Percentiles rank a stretch among this genome's conserved stretches.
phyloP scores from a whole-genome alignment of 2,329 filamentous ascomycete genomes.

The Arthrobotrys sinensis region DNA sequence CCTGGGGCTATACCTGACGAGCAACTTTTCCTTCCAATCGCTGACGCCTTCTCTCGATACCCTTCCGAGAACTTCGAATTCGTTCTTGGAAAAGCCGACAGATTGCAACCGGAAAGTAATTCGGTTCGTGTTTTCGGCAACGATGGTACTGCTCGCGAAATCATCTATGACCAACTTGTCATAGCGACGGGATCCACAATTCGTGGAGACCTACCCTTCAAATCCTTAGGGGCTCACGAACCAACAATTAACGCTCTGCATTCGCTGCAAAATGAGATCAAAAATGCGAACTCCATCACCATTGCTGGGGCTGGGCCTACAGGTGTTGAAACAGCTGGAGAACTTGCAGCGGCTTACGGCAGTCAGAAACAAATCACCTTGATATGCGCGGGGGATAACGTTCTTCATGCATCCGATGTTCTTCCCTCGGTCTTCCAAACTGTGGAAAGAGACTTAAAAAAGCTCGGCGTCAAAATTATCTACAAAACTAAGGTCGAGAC shows the following conservation, averaged over 20 bases:
- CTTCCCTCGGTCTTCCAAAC: slow-evolving; percentile 38
- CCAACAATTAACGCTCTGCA: slow-evolving; percentile 61
- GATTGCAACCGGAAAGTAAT: slow-evolving; percentile 68
- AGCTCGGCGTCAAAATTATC: slow-evolving; percentile 58
- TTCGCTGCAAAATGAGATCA: slow-evolving; percentile 59
- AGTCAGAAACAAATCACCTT: slow-evolving; percentile 58
- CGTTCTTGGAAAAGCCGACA: slow-evolving; percentile 71
- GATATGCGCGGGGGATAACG: slow-evolving; percentile 36
- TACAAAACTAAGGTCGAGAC: slow-evolving; percentile 47
- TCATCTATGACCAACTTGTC: slow-evolving; percentile 63
- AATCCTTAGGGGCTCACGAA: slow-evolving; percentile 61
- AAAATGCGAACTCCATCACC: slow-evolving; percentile 64
- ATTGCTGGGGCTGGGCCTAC: slow-evolving; percentile 66
- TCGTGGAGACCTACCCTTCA: slow-evolving; percentile 64
- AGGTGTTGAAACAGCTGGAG: slow-evolving; percentile 66
- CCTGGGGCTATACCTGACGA: slow-evolving; percentile 71
- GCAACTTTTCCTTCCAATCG: slow-evolving; percentile 71
- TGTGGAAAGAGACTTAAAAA: slow-evolving; percentile 53
- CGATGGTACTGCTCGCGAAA: slow-evolving; percentile 32
- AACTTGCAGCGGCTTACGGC: slow-evolving; percentile 63
- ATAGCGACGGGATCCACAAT: slow-evolving; percentile 63
- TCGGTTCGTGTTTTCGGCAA: slow-evolving; percentile 65
- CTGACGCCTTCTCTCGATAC: slow-evolving; percentile 71
- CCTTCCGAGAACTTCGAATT: slow-evolving; percentile 71
- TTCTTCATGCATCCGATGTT: slow-evolving; percentile 29